Evolutionary conservation across 441 rosid species (phyloP).

Genomic region (Raphanus hybrid): DNA sequence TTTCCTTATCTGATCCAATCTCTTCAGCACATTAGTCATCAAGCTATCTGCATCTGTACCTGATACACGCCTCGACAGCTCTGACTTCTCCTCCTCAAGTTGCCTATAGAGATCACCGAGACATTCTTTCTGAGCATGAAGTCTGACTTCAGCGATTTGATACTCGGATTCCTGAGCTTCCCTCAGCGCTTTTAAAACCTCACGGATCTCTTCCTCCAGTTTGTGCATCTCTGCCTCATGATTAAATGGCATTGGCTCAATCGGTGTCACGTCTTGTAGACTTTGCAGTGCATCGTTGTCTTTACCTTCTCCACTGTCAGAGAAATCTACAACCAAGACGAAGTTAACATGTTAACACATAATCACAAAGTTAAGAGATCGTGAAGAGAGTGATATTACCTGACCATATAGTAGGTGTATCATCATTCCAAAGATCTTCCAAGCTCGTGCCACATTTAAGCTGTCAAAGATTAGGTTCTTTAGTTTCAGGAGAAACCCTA

Average conservation of each 20-base stretch:
- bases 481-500: conserved; percentile 25
- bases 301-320: conserved; percentile 42
- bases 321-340: conserved; percentile 40
- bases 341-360: background rate
- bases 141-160: conserved; percentile 66
- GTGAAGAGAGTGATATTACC: conserved; percentile 47
- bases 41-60: conserved; percentile 42
- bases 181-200: conserved; percentile 59
- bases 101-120: conserved; percentile 63
- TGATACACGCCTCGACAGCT: conserved; percentile 39
- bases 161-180: conserved; percentile 69
- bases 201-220: conserved; percentile 64
- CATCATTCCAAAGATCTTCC: conserved; percentile 64
- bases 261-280: conserved; percentile 37
- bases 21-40: conserved; percentile 46
- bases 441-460: conserved; percentile 60
- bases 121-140: conserved; percentile 63
- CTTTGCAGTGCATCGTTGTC: conserved; percentile 40
- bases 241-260: conserved; percentile 50
- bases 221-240: conserved; percentile 52
- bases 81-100: conserved; percentile 69
- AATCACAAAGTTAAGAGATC: conserved; percentile 17
- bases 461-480: conserved; percentile 52
- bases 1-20: conserved; percentile 62
- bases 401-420: conserved; percentile 46